Base-by-base conservation (phyloP, 2,329 filamentous ascomycete species). In the Hymenoscyphus albidus region DNA sequence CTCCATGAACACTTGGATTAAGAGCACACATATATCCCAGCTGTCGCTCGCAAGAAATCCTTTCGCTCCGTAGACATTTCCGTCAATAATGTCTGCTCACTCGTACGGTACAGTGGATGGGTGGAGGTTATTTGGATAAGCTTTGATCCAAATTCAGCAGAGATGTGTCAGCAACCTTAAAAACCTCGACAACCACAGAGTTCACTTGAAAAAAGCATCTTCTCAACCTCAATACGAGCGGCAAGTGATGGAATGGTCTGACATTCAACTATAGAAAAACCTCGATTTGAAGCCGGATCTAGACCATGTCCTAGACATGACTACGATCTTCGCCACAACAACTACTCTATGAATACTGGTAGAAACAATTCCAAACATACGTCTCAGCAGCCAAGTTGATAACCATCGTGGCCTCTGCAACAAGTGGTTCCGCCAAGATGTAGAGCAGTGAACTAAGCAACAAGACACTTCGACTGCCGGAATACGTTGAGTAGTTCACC, bases 401-500 rank as follows among this genome's bases (percentile, higher is more conserved):
- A 9, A 31, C 12, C 48, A 54, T 10, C 48, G 13, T 54, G 22
- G 22, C 13, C 48, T 27, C 57, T 65, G 56, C 59, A 65, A 65
- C 68, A 67, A 72, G 51, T 69, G 63, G 71, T 71, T 70, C 56
- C 68, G 67, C 67, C 70, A 69, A 68, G 70, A 67, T 71, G 72
- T 68, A 69, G 59, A 72, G 69, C 66, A 69, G 65, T 72, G 68
- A 69, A 69, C 70, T 71, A 72, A 70, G 71, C 68, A 74, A 74
- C 72, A 73, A 74, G 69, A 74, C 69, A 73, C 65, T 54, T 57
- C 64, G 65, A 61, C 66, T 58, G 42, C 67, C 68, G 66, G 67
- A 70, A 69, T 69, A 66, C 70, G 48, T 62, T 67, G 32, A 38
- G 22, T n/a, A 57, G 16, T 62, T 32, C n/a, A 62, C 60, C 35